Conservation (phyloP, 2,329 filamentous ascomycete species). For the Fusarium armeniacum region DNA sequence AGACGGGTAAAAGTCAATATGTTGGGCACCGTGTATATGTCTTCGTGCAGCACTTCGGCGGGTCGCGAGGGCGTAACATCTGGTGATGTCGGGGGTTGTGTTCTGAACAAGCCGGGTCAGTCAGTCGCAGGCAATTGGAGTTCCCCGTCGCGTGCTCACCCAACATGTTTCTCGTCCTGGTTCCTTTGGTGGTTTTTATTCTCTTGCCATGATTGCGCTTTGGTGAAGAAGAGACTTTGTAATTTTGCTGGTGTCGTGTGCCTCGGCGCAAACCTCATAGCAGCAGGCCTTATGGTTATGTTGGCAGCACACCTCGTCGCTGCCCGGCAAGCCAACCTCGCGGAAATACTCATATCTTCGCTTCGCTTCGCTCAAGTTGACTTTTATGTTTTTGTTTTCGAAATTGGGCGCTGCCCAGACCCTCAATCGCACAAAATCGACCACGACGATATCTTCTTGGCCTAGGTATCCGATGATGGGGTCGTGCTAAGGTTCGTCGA, state of each 20-base stretch:
- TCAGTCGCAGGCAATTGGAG: conserved; percentile 1
- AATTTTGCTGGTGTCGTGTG: conserved; percentile 15
- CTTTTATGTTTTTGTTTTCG: conserved; percentile 6
- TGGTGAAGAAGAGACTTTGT: conserved; percentile 44
- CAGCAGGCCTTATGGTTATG: conserved; percentile 16
- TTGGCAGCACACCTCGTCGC: conserved; percentile 20
- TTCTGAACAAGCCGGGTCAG: conserved; percentile 19
- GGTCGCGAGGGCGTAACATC: conserved; percentile 8
- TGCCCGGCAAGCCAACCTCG: conserved; percentile 37
- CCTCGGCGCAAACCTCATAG: conserved; percentile 22
- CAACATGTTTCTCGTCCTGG: conserved; percentile 13
- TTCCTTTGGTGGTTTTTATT: conserved; percentile 34
- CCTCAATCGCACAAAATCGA: conserved; percentile 19
- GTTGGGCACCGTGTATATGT: conserved; percentile 98
- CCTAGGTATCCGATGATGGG: background rate
- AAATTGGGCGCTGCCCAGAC: conserved; percentile 18
- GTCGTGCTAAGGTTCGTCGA: conserved; percentile 11
- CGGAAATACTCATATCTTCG: conserved; percentile 31
- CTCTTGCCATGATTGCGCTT: conserved; percentile 39
- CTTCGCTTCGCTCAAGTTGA: conserved; percentile 11
- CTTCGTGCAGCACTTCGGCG: conserved; percentile 68
- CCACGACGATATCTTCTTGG: background rate
- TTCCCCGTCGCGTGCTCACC: conserved; percentile 2
- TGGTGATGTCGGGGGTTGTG: conserved; percentile 11
- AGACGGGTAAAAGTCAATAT: conserved; percentile 90